Base-by-base conservation (phyloP, 2,329 filamentous ascomycete genomes). In the Cytospora piceicola region DNA sequence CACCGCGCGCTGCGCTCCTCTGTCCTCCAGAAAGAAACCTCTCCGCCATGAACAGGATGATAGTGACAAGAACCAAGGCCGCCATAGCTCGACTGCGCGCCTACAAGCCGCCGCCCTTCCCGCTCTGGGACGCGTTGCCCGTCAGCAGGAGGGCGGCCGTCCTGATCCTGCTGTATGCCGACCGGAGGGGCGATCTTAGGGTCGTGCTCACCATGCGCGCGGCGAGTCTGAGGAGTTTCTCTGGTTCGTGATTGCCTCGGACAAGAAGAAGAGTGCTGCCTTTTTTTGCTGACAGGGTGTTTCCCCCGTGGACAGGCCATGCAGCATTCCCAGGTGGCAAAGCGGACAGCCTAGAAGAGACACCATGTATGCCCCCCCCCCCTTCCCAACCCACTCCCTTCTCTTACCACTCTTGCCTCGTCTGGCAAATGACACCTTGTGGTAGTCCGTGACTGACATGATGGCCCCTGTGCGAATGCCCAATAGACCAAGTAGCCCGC, bases 271-370 rank as follows among this genome's bases (percentile, higher is more conserved):
- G 9, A 29, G 24, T 52, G 5, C 17, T 22, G 7, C 22, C 12
- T 2, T 20, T 2, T 20, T 17, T 22, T 4, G n/a, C 27, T 24
- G 6, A 51, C 20, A 8, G 24, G 27, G 15, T 9, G 63, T 58
- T 61, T 17, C 52, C 58, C 24, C 58, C 14, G 15, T 6, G 30
- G 57, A 11, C 66, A 79, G 78, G 93, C 29, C 93, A 97, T 73
- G 93, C 92, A 27, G 93, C 93, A 39, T 87, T 97, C 62, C 93
- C 93, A 0, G 93, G 93, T 61, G 94, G 92, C 70, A 91, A 88
- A 79, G 89, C 83, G 55, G 87, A 90, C 70, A 79, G 76, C 2
- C 69, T 79, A 3, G 77, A 81, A 32, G 86, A 90, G 72, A 86
- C 85, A n/a, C 83, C 87, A 12, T 89, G 86, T 86, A 81, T 72